These are phyloP conservation scores for Chondrostereum purpureum DNA, from an alignment of 1,284 basidiomycete species.

Conservation along the genomic window DNA sequence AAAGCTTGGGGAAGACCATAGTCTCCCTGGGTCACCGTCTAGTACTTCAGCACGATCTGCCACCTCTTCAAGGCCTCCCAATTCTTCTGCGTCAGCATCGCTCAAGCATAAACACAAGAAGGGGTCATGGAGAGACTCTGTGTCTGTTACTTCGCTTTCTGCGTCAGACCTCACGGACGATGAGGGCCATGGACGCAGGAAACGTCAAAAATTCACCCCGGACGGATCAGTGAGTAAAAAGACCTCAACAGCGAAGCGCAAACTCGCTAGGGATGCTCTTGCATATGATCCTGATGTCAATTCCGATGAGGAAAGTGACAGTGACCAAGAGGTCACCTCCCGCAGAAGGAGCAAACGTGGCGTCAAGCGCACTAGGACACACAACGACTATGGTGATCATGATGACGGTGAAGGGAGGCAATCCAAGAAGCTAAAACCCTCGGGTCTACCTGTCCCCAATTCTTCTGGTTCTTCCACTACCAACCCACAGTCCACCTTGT, in stretches of 20 bases:
- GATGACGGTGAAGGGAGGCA: slow-evolving; percentile 8
- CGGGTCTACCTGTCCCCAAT: neutral
- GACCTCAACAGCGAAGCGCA: slow-evolving; percentile 16
- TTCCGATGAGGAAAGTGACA: slow-evolving; percentile 23
- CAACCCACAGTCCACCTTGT: neutral
- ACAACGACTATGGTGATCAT: slow-evolving; percentile 3
- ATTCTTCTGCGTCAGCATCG: slow-evolving; percentile 21
- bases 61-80: slow-evolving; percentile 20
- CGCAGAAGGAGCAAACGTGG: slow-evolving; percentile 21
- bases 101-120: slow-evolving; percentile 14
- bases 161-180: slow-evolving; percentile 20
- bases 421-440: slow-evolving; percentile 10
- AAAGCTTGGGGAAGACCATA: slow-evolving; percentile 12
- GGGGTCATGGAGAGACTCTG: slow-evolving; percentile 17
- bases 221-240: slow-evolving; percentile 9
- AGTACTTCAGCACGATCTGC: slow-evolving; percentile 20
- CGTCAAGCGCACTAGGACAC: slow-evolving; percentile 25
- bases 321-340: slow-evolving; percentile 17
- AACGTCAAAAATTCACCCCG: neutral
- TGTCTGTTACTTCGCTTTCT: slow-evolving; percentile 15
- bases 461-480: neutral
- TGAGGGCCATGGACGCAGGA: slow-evolving; percentile 19
- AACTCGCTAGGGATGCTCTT: slow-evolving; percentile 28
- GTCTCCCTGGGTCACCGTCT: slow-evolving; percentile 12
- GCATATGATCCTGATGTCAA: slow-evolving; percentile 34